Evolutionary conservation across 2,329 filamentous ascomycete genomes (phyloP), one percentile per base, ranked within the genome.

Genomic region (Trichoderma semiorbis): DNA sequence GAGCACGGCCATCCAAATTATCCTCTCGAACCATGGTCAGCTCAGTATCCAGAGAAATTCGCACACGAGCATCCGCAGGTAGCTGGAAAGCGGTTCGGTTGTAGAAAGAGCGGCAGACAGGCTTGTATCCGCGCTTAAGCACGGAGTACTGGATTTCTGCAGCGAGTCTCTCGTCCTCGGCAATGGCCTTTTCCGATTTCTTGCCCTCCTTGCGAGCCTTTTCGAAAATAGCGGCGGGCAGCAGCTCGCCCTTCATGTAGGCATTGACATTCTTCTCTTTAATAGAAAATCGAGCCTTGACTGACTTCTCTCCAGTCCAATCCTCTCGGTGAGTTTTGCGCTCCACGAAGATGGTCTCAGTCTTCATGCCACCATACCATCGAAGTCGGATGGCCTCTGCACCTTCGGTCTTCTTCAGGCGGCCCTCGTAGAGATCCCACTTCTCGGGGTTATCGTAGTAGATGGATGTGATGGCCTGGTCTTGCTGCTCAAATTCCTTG

Each of bases 241-340:
- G 93, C 78, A 97, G 87, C 77, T 94, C 90, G 69, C 96, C 96
- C 65, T 87, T 87, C 82, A 99, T 85, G 80, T 95, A 99, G 16
- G 93, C 88, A 79, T 98, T 98, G 78, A 99, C 92, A 74, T 98
- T 93, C 87, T 99, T 99, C 84, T 99, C 96, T 85, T 99, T 98
- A 75, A 96, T 87, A 10, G 93, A 88, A 79, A 99, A 99, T 57
- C 96, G 92, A 57, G 96, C 95, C 85, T 99, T 99, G 83, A 99
- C 96, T 2, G 95, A 98, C 84, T 98, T 97, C 81, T 99, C 96
- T 72, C 96, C 96, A 0, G 96, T 99, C 96, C 96, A 99, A 81
- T 99, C 96, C 82, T 99, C 96, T 50, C 96, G 92, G 84, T 99
- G 96, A 1, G 96, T 99, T 84, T 99, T 99, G 74, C 96, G 90